Base-by-base conservation (phyloP, 2,329 filamentous ascomycete species). In the Sclerotinia sclerotiorum region DNA sequence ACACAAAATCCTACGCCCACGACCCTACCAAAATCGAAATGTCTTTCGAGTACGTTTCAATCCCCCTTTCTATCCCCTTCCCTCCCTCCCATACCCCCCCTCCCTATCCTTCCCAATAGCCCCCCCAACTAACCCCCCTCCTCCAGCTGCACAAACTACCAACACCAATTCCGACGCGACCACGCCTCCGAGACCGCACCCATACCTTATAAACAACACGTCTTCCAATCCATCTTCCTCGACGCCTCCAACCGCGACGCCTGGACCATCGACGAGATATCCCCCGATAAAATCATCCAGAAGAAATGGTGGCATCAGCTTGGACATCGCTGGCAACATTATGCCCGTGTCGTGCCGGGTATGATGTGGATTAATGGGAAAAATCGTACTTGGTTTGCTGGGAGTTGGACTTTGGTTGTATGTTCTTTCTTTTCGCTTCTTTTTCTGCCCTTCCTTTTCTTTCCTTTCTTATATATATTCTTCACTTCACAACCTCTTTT, bases 361-460 rank as follows among this genome's bases (percentile, higher is more conserved):
- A 85, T 93, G 84, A 90, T 89, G 88, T 85, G 90, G 32, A 82
- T 93, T 3, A 88, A 93, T 71, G 88, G 88, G 0, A 84, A 82
- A 70, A 86, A 86, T 35, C 81, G 82, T 61, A 92, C 89, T 0
- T 80, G 60, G 24, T 75, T 76, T 68, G 72, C 73, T 6, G 72
- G 75, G 2, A 73, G 72, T 5, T 76, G 73, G 74, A 76, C 74
- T n/a, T 63, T 76, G 29, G 75, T 76, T n/a, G 75, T 76, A 70
- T 68, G 73, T 68, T 35, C n/a, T 15, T 17, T 8, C 10, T 6
- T 8, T 17, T 0, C 8, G 10, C 11, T 4, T 7, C 8, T 7
- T 27, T 1, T 2, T 56, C n/a, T 24, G 15, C 2, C 1, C 6
- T 11, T 54, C 17, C 2, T 29, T 3, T 15, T 0, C 11, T 52